Evolutionary conservation across 108 stramenopile species (phyloP).

Genomic region (Pseudonitzschia multistriata): DNA sequence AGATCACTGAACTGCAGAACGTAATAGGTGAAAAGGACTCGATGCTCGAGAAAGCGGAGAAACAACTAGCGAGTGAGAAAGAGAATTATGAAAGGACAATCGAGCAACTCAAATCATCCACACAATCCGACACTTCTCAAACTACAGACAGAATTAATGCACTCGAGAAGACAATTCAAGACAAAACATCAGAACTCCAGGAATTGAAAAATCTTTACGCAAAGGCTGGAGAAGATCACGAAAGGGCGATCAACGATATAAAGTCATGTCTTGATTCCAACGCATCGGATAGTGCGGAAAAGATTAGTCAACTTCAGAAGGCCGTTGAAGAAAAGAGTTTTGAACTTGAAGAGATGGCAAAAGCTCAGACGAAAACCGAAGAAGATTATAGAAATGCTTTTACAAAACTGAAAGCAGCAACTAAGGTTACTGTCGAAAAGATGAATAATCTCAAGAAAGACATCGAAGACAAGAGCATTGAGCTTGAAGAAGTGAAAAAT

Average conservation of each 20-base stretch:
- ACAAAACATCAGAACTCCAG: slow-evolving; percentile 6
- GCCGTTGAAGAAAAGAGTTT: slow-evolving; percentile 4
- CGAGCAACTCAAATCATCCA: slow-evolving; percentile 7
- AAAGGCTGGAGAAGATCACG: slow-evolving; percentile 17
- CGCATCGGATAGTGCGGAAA: slow-evolving; percentile 2
- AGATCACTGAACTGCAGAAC: neutral
- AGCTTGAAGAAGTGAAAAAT: slow-evolving; percentile 17
- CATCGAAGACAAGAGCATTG: neutral
- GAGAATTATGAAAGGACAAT: neutral
- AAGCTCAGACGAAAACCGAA: slow-evolving; percentile 10
- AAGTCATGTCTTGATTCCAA: slow-evolving; percentile 10
- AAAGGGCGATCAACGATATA: slow-evolving; percentile 8
- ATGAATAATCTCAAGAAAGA: neutral
- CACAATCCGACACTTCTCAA: neutral
- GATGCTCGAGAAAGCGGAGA: neutral
- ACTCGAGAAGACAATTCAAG: neutral
- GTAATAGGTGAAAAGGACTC: neutral
- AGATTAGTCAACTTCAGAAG: slow-evolving; percentile 13
- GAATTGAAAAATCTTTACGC: slow-evolving; percentile 14
- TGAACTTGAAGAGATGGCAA: slow-evolving; percentile 15
- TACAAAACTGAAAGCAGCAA: slow-evolving; percentile 14
- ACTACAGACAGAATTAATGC: neutral
- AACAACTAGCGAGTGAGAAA: neutral
- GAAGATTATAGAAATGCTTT: slow-evolving; percentile 15
- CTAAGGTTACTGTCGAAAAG: slow-evolving; percentile 8